Evolutionary conservation across 2,329 filamentous ascomycete genomes (phyloP).

Genomic region (Colletotrichum caudatum): DNA sequence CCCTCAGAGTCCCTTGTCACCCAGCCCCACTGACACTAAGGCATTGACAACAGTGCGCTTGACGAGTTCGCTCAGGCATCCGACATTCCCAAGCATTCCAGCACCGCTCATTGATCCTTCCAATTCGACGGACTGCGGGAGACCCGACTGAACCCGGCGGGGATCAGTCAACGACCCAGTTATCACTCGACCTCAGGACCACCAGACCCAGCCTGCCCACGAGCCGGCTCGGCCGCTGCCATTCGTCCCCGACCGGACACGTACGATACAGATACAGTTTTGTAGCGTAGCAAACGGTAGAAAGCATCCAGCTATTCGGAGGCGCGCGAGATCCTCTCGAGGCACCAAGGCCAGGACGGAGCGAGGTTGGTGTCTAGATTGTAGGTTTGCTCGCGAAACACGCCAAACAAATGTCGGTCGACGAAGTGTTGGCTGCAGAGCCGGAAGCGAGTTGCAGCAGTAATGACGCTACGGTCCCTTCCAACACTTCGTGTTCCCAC

Average conservation of each 20-base stretch:
- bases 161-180: constrained; percentile 38
- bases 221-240: constrained; percentile 27
- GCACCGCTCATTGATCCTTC: constrained; percentile 26
- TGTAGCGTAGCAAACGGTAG: constrained; percentile 2
- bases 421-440: constrained; percentile 10
- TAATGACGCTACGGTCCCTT: constrained; percentile 7
- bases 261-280: constrained; percentile 3
- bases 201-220: constrained; percentile 38
- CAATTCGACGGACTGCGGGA: constrained; percentile 30
- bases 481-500: constrained; percentile 7
- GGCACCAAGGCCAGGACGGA: constrained; percentile 1
- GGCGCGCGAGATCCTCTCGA: constrained; percentile 14
- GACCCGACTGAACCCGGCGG: constrained; percentile 37
- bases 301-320: constrained; percentile 11
- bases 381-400: constrained; percentile 10
- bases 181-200: constrained; percentile 37
- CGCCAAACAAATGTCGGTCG: constrained; percentile 34
- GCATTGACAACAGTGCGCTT: constrained; percentile 39
- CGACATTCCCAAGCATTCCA: constrained; percentile 35
- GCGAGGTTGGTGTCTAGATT: background rate
- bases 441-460: constrained; percentile 23
- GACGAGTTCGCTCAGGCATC: constrained; percentile 34
- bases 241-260: constrained; percentile 21
- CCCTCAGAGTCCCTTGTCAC: constrained; percentile 34
- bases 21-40: constrained; percentile 33